Conservation (phyloP, 352 stramenopile species). For the Pythium brachiatum region DNA sequence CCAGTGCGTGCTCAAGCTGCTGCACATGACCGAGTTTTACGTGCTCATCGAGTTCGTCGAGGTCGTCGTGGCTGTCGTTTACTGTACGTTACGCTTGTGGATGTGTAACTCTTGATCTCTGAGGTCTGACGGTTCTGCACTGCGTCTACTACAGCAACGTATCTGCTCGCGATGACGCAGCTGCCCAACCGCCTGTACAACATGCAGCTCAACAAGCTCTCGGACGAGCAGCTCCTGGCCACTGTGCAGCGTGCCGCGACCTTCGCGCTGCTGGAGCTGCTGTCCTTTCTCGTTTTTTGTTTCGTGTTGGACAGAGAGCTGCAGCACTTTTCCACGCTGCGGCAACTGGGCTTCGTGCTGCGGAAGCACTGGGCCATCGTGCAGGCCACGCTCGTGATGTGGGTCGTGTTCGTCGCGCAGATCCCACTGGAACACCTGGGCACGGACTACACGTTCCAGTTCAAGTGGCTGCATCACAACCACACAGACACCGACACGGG, state of each 20-base stretch:
- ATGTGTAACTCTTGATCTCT: background rate
- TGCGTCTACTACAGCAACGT: background rate
- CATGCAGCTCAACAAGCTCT: slow-evolving; percentile 3
- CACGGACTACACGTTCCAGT: slow-evolving; percentile 5
- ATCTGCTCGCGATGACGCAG: slow-evolving; percentile 1
- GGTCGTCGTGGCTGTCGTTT: slow-evolving; percentile 1
- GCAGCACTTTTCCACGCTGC: background rate
- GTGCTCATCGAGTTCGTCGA: slow-evolving; percentile 6
- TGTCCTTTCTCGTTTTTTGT: background rate
- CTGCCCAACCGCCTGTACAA: background rate
- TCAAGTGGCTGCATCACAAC: slow-evolving; percentile 1
- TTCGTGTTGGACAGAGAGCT: background rate
- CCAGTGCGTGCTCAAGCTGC: slow-evolving; percentile 2
- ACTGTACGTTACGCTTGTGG: no score
- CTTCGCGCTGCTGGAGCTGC: background rate
- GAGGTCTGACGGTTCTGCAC: background rate
- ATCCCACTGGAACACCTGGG: slow-evolving; percentile 1
- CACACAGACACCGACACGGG: background rate
- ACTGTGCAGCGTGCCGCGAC: background rate
- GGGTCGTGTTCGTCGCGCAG: slow-evolving; percentile 2
- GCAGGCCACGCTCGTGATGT: background rate
- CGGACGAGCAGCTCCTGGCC: slow-evolving; percentile 2
- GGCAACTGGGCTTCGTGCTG: slow-evolving; percentile 1
- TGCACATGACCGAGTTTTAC: slow-evolving; percentile 3
- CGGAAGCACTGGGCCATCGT: background rate